Conservation (phyloP, 441 rosid genomes). For the Breynia disticha region DNA sequence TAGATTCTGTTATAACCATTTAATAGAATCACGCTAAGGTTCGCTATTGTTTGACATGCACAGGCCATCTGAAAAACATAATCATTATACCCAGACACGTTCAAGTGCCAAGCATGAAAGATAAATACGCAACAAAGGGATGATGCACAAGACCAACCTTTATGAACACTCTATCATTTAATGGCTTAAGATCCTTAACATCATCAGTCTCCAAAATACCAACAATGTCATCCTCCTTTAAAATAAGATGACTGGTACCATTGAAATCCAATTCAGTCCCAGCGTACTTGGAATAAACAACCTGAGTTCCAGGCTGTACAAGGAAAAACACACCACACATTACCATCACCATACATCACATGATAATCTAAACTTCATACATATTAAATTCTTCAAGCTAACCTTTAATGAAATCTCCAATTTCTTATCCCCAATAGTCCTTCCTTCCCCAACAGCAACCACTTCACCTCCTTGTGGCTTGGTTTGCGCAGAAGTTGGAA, state of each 20-base stretch:
- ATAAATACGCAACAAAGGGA: neutral
- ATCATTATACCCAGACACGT: too few species aligned
- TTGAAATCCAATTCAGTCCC: constrained; percentile 85
- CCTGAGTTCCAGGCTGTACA: constrained; percentile 64
- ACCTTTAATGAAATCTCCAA: constrained; percentile 59
- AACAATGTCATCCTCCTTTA: constrained; percentile 86
- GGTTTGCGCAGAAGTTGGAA: constrained; percentile 65
- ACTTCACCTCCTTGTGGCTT: constrained; percentile 95
- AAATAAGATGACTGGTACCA: constrained; percentile 65
- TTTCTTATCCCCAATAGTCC: constrained; percentile 48
- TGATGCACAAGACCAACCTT: constrained; percentile 32
- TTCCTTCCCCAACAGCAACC: constrained; percentile 86
- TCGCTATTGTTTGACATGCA: too few species aligned
- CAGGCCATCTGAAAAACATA: too few species aligned
- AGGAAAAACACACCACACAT: constrained; percentile 5
- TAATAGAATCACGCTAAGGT: too few species aligned
- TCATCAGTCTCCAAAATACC: constrained; percentile 88
- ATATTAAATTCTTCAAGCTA: neutral
- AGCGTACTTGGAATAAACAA: constrained; percentile 76
- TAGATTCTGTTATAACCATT: too few species aligned
- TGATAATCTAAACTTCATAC: too few species aligned
- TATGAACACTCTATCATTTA: constrained; percentile 74
- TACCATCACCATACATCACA: neutral
- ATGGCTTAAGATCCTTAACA: constrained; percentile 83
- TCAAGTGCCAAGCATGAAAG: neutral